These are phyloP conservation scores for Apiotrichum akiyoshidainum DNA, from an alignment of 1,284 basidiomycete species.

Conservation along the genomic window DNA sequence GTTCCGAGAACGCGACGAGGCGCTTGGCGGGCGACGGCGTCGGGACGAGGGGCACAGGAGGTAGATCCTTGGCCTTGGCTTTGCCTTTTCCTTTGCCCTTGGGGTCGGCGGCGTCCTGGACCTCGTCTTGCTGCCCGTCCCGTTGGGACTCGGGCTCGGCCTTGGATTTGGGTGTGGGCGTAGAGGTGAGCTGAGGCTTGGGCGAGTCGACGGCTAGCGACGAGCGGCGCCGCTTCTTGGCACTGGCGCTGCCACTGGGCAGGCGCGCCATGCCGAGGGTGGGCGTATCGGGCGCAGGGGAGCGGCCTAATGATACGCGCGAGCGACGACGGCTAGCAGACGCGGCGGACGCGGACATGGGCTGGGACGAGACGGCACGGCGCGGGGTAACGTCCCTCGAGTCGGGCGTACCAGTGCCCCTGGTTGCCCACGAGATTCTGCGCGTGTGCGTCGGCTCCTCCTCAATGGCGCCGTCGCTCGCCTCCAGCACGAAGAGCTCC, in stretches of 20 bases:
- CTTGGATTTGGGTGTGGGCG: neutral
- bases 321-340: too few species aligned
- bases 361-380: neutral
- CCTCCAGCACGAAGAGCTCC: constrained; percentile 33
- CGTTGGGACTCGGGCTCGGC: too few species aligned
- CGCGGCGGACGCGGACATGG: neutral
- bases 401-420: neutral
- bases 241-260: neutral
- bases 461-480: constrained; percentile 11
- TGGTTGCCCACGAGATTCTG: neutral
- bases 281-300: neutral
- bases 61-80: too few species aligned
- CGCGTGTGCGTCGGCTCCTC: neutral
- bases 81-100: too few species aligned
- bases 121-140: too few species aligned
- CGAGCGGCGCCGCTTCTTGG: too few species aligned
- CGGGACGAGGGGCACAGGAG: neutral
- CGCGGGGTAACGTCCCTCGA: constrained; percentile 2
- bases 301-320: neutral
- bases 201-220: too few species aligned
- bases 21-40: constrained; percentile 3
- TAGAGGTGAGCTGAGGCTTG: neutral
- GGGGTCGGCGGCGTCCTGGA: too few species aligned
- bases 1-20: neutral
- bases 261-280: neutral